Base-by-base conservation (phyloP, 352 stramenopile species). In the Pythium brassicae region DNA sequence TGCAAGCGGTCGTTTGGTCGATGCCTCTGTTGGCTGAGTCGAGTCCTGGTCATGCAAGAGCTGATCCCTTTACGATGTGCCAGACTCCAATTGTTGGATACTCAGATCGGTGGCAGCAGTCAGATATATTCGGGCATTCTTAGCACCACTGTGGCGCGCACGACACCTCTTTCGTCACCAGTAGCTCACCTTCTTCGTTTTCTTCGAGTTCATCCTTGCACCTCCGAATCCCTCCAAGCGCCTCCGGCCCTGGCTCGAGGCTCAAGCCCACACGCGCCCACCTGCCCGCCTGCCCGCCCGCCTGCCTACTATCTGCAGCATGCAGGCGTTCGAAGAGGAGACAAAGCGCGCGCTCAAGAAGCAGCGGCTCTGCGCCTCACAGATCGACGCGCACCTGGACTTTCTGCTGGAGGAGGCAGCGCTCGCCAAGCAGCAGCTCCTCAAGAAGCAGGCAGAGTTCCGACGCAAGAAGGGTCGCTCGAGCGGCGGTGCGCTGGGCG, bases 301-400 rank as follows among this genome's bases (percentile, higher is more conserved):
- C 11, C 4, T 23, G n/a, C 20, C 14, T 23, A 6, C 42, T 48
- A 20, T 27, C 3, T 37, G 32, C 26, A 48, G 11, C 32, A 89
- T 89, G 79, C 71, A 87, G 66, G 67, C 66, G 25, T 60, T 89
- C 26, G 71, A 75, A 29, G 78, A 89, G 39, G 81, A 87, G 50
- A 76, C 63, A 26, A 67, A 74, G 52, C 72, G 74, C 53, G 78
- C 83, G 68, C 59, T 89, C 55, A 91, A 91, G 68, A 85, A 83
- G 48, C 81, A 91, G 66, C 74, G 78, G 17, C 50, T 85, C 27
- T 79, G 76, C 48, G 76, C 68, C 27, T 72, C 67, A 48, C 67
- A 83, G 57, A 83, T 91, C 56, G 69, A 89, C 58, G 66, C 61
- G 34, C 76, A 91, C 20, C 59, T 91, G 20, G 78, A 87, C 50